These are phyloP conservation scores for Peronosclerospora sorghi DNA, from an alignment of 352 stramenopile species.

Conservation along the genomic window DNA sequence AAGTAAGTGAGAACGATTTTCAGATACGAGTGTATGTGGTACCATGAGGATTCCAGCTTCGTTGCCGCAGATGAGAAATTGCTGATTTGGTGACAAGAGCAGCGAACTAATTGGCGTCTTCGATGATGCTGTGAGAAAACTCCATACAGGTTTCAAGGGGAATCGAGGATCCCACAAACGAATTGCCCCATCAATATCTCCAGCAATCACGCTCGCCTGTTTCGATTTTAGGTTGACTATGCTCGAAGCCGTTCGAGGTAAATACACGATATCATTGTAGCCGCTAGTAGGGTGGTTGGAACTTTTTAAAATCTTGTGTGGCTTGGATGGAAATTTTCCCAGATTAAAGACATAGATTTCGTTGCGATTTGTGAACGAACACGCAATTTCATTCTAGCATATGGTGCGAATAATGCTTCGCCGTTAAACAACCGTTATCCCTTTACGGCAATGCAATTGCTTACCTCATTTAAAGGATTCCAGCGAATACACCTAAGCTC, in stretches of 20 bases:
- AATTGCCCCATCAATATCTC: conserved; percentile 49
- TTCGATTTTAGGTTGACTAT: conserved; percentile 1
- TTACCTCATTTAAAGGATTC: conserved; percentile 63
- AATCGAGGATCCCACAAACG: conserved; percentile 60
- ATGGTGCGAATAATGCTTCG: neutral
- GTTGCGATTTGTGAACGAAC: conserved; percentile 59
- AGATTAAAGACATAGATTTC: conserved; percentile 69
- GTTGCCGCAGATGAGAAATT: conserved; percentile 45
- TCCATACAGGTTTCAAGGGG: conserved; percentile 39
- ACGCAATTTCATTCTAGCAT: conserved; percentile 57
- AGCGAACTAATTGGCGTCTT: conserved; percentile 32
- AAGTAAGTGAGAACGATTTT: neutral
- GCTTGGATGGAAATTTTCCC: conserved; percentile 54
- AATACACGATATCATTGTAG: conserved; percentile 70
- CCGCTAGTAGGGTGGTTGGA: conserved; percentile 57
- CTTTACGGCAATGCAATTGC: neutral
- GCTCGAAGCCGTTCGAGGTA: conserved; percentile 4
- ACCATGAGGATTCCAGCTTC: conserved; percentile 51
- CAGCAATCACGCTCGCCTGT: conserved; percentile 31
- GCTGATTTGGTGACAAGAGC: conserved; percentile 30
- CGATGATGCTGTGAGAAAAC: conserved; percentile 34
- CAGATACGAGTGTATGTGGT: neutral
- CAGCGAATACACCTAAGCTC: conserved; percentile 67
- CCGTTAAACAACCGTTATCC: neutral
- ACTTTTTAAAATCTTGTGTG: conserved; percentile 47